Evolutionary conservation across 2,329 filamentous ascomycete species (phyloP).

Genomic region (Paracoccidioides lutzii): DNA sequence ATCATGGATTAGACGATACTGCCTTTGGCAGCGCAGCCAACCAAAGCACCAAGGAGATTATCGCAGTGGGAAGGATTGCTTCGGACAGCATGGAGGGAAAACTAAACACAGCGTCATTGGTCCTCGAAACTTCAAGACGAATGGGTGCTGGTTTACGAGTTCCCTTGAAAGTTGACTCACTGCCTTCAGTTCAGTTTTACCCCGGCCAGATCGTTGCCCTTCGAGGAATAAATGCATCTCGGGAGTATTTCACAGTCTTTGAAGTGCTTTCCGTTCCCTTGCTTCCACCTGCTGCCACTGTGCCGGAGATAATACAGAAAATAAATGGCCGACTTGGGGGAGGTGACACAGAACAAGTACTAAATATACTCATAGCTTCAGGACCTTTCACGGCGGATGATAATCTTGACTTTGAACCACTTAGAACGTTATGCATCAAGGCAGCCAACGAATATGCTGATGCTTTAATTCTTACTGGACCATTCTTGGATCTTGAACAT

Average conservation of each 20-base stretch:
- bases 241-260: constrained; percentile 65
- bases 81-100: constrained; percentile 72
- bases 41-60: constrained; percentile 72
- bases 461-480: constrained; percentile 65
- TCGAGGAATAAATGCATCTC: constrained; percentile 73
- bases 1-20: constrained; percentile 62
- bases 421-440: constrained; percentile 67
- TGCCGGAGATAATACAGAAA: constrained; percentile 49
- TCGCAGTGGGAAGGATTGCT: constrained; percentile 83
- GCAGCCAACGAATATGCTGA: constrained; percentile 66
- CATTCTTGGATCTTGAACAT: constrained; percentile 86
- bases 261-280: constrained; percentile 65
- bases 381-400: constrained; percentile 89
- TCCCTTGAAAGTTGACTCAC: constrained; percentile 59
- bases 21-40: constrained; percentile 78
- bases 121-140: constrained; percentile 76
- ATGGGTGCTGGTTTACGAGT: constrained; percentile 73
- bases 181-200: constrained; percentile 70
- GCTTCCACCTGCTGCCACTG: constrained; percentile 60
- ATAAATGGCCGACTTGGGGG: constrained; percentile 58
- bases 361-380: constrained; percentile 65
- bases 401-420: constrained; percentile 78
- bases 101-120: constrained; percentile 70
- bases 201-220: constrained; percentile 88
- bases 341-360: constrained; percentile 50